Base-by-base conservation (phyloP, 495 filamentous ascomycete genomes). In the Penicillium mononematosum region DNA sequence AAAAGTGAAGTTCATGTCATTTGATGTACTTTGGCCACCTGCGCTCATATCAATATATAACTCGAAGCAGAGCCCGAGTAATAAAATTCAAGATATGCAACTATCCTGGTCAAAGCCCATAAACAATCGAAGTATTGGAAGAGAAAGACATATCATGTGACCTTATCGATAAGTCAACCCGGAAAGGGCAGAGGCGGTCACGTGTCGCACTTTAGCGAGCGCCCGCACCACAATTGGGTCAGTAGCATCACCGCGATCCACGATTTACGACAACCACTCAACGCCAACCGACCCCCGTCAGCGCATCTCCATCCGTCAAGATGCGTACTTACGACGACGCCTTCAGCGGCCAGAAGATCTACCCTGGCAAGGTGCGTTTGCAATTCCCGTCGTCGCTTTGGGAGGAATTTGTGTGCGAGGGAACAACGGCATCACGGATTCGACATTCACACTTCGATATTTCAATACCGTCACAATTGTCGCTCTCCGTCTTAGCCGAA, bases 321-420 rank as follows among this genome's bases (percentile, higher is more conserved):
- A 96, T 96, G 91, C 88, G 90, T 84, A 96, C 91, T 79, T 97
- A 96, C 91, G 91, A 96, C 84, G 92, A 97, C 80, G 85, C 87
- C 71, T 97, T 97, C 88, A 91, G 87, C 81, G 92, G 92, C 76
- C 87, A 92, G 84, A 92, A 89, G 86, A 96, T 97, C 81, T 97
- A 96, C 86, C 92, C 92, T 72, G 92, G 92, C 78, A 97, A 96
- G 92, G 92, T 97, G 87, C 79, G 87, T 78, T 68, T 58, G 59
- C 46, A 43, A 45, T 51, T 54, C 52, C 48, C 60, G 61, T 52
- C 45, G 60, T 64, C 61, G 38, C 49, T 58, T 48, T 54, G 48
- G 59, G 39, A 51, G 57, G 41, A 27, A 54, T 50, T 53, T 64
- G 47, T 63, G 55, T 45, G 60, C 56, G 63, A 60, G 58, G 52